Evolutionary conservation across 495 filamentous ascomycete species (phyloP), one percentile per base, ranked within the genome.

Genomic region (Tricharina praecox): DNA sequence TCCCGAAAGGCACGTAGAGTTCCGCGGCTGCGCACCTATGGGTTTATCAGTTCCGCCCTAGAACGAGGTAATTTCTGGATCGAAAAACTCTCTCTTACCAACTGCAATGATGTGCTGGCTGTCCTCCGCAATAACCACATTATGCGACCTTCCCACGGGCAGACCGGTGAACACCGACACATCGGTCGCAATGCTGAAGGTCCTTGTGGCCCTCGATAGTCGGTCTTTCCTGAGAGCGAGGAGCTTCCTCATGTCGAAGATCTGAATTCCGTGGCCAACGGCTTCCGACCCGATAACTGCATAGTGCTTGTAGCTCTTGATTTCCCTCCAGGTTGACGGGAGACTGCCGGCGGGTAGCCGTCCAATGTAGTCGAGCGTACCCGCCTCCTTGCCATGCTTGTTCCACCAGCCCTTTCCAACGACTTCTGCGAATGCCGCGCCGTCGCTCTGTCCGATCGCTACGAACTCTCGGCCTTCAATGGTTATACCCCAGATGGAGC

Each of bases 341-440:
- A 15, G 13, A 1, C n/a, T 21, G n/a, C 25, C 28, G 24, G 24
- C n/a, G 11, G 73, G 72, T 0, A 76, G 64, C 4, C 74, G 66
- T 7, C 73, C 73, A 5, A 76, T 65, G 47, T 77, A 75, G 39
- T 65, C 50, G 7, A 76, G 58, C 45, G 71, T 69, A 13, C 73
- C 73, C 18, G 62, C 57, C 24, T 60, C 42, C 53, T 59, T 56
- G 5, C 53, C 53, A 18, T 23, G 24, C 16, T 30, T 21, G 20
- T 55, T 55, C 53, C 53, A 55, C 50, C 45, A 54, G 15, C 53
- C 46, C 35, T 45, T 53, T 3, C 53, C 53, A 8, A 54, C 67
- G 53, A 77, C 64, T 56, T 77, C 73, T 19, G 69, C 69, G 48
- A 76, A 76, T 4, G 72, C 69, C 0, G 73, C 56, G 5, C 72